Evolutionary conservation across 2,329 filamentous ascomycete species (phyloP), one percentile per base, ranked within the genome.

Genomic region (Aurifilum marmelostoma): DNA sequence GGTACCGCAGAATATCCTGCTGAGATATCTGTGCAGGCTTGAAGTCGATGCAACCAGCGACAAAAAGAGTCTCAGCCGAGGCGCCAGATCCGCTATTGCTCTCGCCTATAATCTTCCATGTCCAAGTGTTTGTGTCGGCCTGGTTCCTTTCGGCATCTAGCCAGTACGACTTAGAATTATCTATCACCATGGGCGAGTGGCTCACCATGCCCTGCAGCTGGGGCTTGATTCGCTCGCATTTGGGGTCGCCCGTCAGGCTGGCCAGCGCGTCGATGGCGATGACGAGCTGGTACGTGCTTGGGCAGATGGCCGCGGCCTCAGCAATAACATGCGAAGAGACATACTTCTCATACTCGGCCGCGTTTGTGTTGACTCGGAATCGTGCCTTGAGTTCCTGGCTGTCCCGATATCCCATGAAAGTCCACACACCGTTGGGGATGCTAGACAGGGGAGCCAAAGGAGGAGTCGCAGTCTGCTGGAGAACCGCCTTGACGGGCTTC

Each of bases 351-450:
- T 80, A 85, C 41, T 78, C 74, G 0, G 76, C 68, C 0, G 72
- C 75, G 9, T 60, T 69, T 0, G 81, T 81, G 69, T 83, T 81
- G 74, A 85, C 75, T 0, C 76, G 76, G 76, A 85, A 85, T 0
- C 77, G 74, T 0, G 77, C 76, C n/a, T 27, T 62, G 59, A 27
- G 58, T 6, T 69, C 29, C 12, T 54, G 9, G 54, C 58, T 47
- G 65, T 70, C 71, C 41, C 68, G 64, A 71, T 70, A 67, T 50
- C 71, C 71, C 37, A 68, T 50, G 54, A 69, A 73, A 62, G 69
- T 69, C 71, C 67, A 71, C 65, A 50, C 58, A 60, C 32, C 75
- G 68, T 59, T 71, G 67, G 59, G 63, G 56, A 29, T 56, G 12
- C 52, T 18, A 4, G 12, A 18, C 27, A 16, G 52, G 16, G 61